Percentiles rank a stretch among this genome's conserved stretches.
Conservation (phyloP, 805 yeast genomes). For the Gaillardinia entomophila region DNA sequence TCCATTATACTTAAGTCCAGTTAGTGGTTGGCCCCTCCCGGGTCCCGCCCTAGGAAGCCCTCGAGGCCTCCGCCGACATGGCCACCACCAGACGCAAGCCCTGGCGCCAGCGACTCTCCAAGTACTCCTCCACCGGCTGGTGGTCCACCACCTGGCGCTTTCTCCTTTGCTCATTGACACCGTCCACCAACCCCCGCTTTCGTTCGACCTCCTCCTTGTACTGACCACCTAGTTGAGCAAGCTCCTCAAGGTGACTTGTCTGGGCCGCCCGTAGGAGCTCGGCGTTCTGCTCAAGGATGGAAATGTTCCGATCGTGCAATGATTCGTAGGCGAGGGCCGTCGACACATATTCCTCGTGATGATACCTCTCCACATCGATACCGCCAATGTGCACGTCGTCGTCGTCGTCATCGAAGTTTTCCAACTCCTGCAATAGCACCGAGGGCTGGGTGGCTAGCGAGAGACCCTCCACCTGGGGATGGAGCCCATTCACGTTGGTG, state of each 20-base stretch:
- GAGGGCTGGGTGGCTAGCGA: background rate
- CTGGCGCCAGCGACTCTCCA: slow-evolving; percentile 47
- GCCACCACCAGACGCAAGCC: slow-evolving; percentile 33
- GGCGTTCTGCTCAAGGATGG: background rate
- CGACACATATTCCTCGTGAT: background rate
- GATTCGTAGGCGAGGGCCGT: background rate
- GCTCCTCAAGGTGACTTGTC: background rate
- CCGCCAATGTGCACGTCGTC: background rate
- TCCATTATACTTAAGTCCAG: too few species aligned
- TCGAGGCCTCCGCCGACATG: slow-evolving; percentile 31
- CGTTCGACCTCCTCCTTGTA: slow-evolving; percentile 16
- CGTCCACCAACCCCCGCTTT: slow-evolving; percentile 40
- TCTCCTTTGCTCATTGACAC: slow-evolving; percentile 37
- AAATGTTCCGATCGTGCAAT: background rate
- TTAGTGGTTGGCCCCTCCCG: background rate
- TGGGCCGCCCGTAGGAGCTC: background rate
- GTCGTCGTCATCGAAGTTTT: background rate
- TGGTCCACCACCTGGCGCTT: slow-evolving; percentile 35
- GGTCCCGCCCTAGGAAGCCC: too few species aligned
- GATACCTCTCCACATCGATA: background rate
- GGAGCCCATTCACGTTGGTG: background rate
- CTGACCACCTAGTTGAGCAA: background rate
- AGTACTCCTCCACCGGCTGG: slow-evolving; percentile 39
- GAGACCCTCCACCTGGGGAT: background rate
- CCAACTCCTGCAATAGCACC: background rate